Conservation (phyloP, 2,329 filamentous ascomycete genomes). For the Trichoderma asperellum region DNA sequence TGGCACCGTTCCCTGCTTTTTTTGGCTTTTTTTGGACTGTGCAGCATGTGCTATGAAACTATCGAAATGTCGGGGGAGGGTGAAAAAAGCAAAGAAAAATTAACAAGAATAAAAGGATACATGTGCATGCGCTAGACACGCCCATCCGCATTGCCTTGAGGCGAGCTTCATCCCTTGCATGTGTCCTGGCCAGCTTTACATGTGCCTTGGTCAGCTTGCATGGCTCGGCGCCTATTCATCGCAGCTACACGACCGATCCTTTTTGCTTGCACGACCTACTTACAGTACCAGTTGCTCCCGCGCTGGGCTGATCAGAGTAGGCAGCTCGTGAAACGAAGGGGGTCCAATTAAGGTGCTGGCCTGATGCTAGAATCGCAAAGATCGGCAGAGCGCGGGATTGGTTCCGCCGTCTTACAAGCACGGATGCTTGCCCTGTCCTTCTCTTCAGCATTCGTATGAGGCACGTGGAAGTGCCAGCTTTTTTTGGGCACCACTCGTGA, state of each 20-base stretch:
- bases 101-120: neutral
- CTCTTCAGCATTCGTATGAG: neutral
- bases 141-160: neutral
- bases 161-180: neutral
- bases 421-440: neutral
- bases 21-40: too few species aligned
- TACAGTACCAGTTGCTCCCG: neutral
- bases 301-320: neutral
- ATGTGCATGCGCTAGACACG: neutral
- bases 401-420: slow-evolving; percentile 20
- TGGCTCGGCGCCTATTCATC: neutral
- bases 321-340: slow-evolving; percentile 15
- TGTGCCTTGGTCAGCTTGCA: neutral
- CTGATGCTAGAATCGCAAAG: neutral
- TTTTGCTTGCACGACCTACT: neutral
- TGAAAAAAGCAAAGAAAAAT: neutral
- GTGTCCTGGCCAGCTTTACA: neutral
- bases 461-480: slow-evolving; percentile 15
- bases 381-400: slow-evolving; percentile 22
- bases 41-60: neutral
- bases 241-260: neutral
- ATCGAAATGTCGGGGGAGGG: slow-evolving; percentile 9
- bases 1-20: neutral
- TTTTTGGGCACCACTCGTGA: slow-evolving; percentile 9
- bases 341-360: neutral